These are phyloP conservation scores for Ceratobasidium sp. DNA, from an alignment of 1,284 basidiomycete species.

Conservation along the genomic window DNA sequence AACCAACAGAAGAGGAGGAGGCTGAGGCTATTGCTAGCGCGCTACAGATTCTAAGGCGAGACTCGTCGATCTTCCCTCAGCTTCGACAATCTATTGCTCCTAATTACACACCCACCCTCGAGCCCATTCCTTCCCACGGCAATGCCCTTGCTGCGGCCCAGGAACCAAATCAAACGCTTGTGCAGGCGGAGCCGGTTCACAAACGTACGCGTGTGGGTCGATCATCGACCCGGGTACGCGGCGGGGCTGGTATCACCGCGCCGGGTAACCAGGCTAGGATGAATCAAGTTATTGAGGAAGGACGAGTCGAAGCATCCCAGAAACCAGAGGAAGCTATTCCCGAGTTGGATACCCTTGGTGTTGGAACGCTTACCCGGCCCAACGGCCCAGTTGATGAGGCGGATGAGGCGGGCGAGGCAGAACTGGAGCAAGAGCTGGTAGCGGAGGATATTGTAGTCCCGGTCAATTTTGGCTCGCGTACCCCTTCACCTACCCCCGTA, in stretches of 20 bases:
- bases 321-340: neutral
- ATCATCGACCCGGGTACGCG: constrained; percentile 19
- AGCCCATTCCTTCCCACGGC: neutral
- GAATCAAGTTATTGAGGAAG: constrained; percentile 17
- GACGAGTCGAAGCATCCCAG: neutral
- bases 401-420: neutral
- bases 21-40: constrained; percentile 33
- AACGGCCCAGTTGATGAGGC: neutral
- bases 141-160: neutral
- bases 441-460: constrained; percentile 19
- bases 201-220: constrained; percentile 41
- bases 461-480: constrained; percentile 39
- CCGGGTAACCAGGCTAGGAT: neutral
- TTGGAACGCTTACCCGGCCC: neutral
- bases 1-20: constrained; percentile 36
- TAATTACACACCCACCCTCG: neutral
- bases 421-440: neutral
- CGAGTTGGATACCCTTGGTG: neutral
- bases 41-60: constrained; percentile 29
- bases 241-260: constrained; percentile 15
- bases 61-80: constrained; percentile 27
- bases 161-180: neutral
- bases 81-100: constrained; percentile 11
- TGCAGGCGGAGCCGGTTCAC: constrained; percentile 10
- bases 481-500: constrained; percentile 21